Evolutionary conservation across 305 asterid species (phyloP).

Genomic region (Salvia sclarea): DNA sequence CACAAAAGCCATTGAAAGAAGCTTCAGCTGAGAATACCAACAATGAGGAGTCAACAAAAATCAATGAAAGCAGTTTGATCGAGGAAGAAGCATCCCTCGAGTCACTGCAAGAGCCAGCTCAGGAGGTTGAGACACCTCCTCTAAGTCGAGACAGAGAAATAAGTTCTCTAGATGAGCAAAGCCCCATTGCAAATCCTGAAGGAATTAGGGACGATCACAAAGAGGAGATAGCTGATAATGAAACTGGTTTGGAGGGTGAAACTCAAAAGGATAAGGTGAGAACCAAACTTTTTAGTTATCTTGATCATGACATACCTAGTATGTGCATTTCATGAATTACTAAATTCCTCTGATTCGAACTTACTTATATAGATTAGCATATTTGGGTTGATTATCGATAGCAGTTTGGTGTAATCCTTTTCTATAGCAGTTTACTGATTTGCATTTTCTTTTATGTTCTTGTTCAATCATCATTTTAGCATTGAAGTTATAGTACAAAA

Average conservation of each 20-base stretch:
- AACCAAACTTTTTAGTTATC: not conserved
- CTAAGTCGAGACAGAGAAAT: conserved; percentile 29
- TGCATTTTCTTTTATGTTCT: not conserved
- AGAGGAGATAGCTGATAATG: conserved; percentile 20
- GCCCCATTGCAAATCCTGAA: conserved; percentile 14
- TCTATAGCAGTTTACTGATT: not conserved
- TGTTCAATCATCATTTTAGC: not conserved
- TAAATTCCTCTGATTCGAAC: not conserved
- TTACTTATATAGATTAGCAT: not conserved
- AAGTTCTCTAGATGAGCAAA: conserved; percentile 28
- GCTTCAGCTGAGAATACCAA: conserved; percentile 18
- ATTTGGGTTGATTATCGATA: not conserved
- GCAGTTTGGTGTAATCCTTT: not conserved
- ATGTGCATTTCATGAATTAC: not conserved
- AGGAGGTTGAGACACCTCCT: conserved; percentile 17
- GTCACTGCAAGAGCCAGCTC: conserved; percentile 17
- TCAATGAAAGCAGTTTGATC: conserved; percentile 2
- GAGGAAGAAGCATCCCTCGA: conserved; percentile 32
- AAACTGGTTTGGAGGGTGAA: conserved; percentile 21
- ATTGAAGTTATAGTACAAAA: not conserved
- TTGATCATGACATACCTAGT: not conserved
- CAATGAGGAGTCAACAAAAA: conserved; percentile 30
- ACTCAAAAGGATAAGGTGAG: conserved; percentile 27
- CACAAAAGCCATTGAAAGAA: conserved; percentile 29
- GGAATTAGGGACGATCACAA: conserved; percentile 23